Base-by-base conservation (phyloP, 2,329 filamentous ascomycete genomes). In the Leptographium wingfieldii region DNA sequence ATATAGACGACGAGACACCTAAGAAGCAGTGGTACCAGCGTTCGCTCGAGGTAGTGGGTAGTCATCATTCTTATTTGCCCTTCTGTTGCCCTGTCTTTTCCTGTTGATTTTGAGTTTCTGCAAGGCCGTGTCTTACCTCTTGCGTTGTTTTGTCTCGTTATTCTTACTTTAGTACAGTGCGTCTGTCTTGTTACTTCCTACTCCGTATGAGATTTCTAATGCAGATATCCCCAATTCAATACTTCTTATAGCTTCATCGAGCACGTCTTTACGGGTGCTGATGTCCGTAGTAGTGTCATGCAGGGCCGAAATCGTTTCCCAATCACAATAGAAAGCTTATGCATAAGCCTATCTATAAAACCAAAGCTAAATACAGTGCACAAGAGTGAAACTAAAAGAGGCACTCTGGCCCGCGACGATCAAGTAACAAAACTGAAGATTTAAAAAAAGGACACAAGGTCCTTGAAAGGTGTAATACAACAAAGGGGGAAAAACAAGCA, bases 171-270 rank as follows among this genome's bases (percentile, higher is more conserved):
- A 56, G 35, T 60, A 52, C 58, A 59, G 56, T 59, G 58, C 56
- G 61, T 56, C 56, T 64, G 55, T 59, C 58, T 53, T 63, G 65
- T 64, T 66, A 57, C 55, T 60, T 77, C 77, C 70, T 82, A 57
- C 56, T 60, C 77, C 77, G 70, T 82, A 81, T 74, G 81, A 76
- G 74, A 76, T 76, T 81, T 81, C 75, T 83, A 82, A 83, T 83
- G 77, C 79, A 80, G 76, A 81, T 80, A 81, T 80, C 76, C 63
- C 63, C 63, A 65, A 65, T 63, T 63, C 62, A 64, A 60, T 64
- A 60, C 48, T 56, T 56, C 55, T 56, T 52, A 52, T 52, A 27
- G 49, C 27, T 31, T 31, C 11, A 19, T 29, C 43, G 19, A n/a
- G 16, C 19, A n/a, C 43, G 19, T 46, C 43, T 46, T 19, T 22